These are phyloP conservation scores for Gossypium bickii DNA, from an alignment of 345 rosid species.

Conservation along the genomic window DNA sequence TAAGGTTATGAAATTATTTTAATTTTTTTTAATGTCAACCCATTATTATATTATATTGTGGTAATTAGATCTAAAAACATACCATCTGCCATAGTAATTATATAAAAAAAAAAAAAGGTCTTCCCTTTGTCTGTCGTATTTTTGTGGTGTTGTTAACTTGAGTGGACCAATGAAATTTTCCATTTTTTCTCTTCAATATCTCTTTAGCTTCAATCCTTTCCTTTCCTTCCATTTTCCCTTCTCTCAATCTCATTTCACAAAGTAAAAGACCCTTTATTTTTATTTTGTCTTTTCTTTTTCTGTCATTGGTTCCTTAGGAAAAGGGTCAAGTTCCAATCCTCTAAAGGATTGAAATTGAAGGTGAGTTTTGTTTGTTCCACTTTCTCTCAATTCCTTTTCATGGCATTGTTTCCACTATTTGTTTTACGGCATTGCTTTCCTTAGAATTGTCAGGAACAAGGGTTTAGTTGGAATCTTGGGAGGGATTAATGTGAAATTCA, in stretches of 20 bases:
- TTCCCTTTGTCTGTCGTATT: background rate
- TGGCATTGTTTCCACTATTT: conserved; percentile 1
- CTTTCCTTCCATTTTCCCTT: background rate
- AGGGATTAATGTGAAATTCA: background rate
- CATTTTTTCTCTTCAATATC: background rate
- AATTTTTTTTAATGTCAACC: too few species aligned
- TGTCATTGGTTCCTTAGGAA: background rate
- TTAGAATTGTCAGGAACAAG: too few species aligned
- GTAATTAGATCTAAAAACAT: background rate
- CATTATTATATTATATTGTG: background rate
- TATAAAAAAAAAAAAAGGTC: background rate
- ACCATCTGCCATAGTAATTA: background rate
- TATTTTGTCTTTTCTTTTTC: conserved; percentile 10
- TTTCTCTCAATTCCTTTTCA: background rate
- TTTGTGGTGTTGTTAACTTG: background rate
- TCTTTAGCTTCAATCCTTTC: background rate
- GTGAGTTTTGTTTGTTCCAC: background rate
- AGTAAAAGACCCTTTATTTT: background rate
- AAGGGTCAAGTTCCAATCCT: background rate
- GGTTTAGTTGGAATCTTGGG: background rate
- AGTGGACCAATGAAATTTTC: conserved; percentile 13
- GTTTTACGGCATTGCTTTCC: background rate
- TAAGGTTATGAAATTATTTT: too few species aligned
- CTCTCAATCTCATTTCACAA: background rate
- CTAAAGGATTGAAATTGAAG: conserved; percentile 5